A percentile compares a stretch with the other conserved stretches of the same genome.
Conservation (phyloP, 805 yeast genomes). For the Wickerhamiella australiensis region DNA sequence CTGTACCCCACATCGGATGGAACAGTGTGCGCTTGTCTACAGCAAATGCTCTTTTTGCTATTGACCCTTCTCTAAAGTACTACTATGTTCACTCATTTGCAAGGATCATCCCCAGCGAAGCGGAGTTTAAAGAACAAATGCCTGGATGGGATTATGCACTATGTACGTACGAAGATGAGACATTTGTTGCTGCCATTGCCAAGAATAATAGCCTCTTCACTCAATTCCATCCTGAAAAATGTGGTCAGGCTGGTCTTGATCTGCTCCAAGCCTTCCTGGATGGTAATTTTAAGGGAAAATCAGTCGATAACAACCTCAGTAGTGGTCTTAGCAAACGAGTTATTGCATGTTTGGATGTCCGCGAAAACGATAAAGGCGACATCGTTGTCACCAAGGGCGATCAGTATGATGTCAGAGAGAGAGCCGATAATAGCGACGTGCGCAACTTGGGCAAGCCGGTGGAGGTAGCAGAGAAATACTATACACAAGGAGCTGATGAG, state of each 20-base stretch:
- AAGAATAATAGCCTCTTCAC: conserved; percentile 81
- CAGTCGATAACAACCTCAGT: conserved; percentile 13
- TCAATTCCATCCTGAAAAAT: conserved; percentile 98
- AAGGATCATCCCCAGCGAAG: conserved; percentile 28
- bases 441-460: conserved; percentile 96
- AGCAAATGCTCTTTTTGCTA: conserved; percentile 38
- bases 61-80: conserved; percentile 58
- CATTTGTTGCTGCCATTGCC: conserved; percentile 69
- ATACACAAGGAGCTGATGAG: conserved; percentile 93
- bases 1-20: conserved; percentile 98
- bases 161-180: conserved; percentile 64
- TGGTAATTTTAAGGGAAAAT: conserved; percentile 28
- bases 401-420: conserved; percentile 93
- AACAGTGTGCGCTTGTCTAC: conserved; percentile 35
- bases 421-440: conserved; percentile 40
- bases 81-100: conserved; percentile 96
- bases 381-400: conserved; percentile 97
- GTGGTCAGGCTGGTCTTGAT: conserved; percentile 79
- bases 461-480: conserved; percentile 80
- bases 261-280: conserved; percentile 62
- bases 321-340: conserved; percentile 75
- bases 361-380: conserved; percentile 89
- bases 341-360: conserved; percentile 94
- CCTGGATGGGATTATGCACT: conserved; percentile 61
- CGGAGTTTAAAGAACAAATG: conserved; percentile 26